Percentiles rank a stretch among this genome's conserved stretches.
These are phyloP conservation scores for Immersiporthe knoxdaviesiana DNA, from an alignment of 2,329 filamentous ascomycete genomes.

Conservation along the genomic window DNA sequence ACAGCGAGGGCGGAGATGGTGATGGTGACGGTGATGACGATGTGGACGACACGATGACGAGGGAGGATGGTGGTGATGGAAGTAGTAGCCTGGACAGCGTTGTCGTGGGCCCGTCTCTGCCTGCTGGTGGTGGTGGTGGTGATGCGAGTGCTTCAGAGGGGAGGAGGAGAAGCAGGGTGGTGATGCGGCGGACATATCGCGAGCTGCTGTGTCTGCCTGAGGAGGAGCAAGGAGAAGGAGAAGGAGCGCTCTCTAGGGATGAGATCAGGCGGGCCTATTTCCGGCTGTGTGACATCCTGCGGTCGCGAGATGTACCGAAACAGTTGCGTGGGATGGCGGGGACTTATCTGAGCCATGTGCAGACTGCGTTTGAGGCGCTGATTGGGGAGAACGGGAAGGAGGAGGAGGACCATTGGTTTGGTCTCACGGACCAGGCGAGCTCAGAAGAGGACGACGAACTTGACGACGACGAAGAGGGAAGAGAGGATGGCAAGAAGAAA, in stretches of 20 bases:
- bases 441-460: conserved; percentile 54
- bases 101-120: no score
- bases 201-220: conserved; percentile 50
- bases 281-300: conserved; percentile 49
- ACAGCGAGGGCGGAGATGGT: conserved; percentile 24
- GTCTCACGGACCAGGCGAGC: conserved; percentile 46
- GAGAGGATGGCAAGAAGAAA: not conserved
- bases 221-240: conserved; percentile 31
- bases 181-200: conserved; percentile 37
- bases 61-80: conserved; percentile 18
- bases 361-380: conserved; percentile 53
- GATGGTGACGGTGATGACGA: not conserved
- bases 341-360: conserved; percentile 45
- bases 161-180: not conserved
- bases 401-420: conserved; percentile 41
- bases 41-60: conserved; percentile 32
- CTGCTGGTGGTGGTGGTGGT: not conserved
- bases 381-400: conserved; percentile 44
- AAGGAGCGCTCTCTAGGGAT: conserved; percentile 30
- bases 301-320: conserved; percentile 47
- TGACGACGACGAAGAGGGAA: conserved; percentile 43
- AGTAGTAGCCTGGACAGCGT: conserved; percentile 18
- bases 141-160: not conserved
- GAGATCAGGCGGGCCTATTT: conserved; percentile 48
- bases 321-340: conserved; percentile 44